Evolutionary conservation across 768 basidiomycete genomes (phyloP), one percentile per base, ranked within the genome.

Genomic region (Hygrophorus pudorinus): DNA sequence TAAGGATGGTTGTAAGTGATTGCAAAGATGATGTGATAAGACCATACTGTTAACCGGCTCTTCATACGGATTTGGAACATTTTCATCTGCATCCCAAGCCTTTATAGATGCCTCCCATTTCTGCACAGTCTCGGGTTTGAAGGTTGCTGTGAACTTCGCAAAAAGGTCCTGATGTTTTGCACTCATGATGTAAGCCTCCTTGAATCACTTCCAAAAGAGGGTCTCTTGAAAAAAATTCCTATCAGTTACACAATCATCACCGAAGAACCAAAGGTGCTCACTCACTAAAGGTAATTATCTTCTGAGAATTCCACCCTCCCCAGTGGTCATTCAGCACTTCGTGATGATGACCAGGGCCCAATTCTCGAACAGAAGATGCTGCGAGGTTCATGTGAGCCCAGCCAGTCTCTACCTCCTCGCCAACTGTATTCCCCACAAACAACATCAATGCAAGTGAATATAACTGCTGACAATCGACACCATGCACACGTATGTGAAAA

Each of bases 291-390:
- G 38, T 41, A 3, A 51, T 28, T 0, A 56, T 27, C 24, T 70
- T 70, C 2, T 33, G 29, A 41, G 56, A 61, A 18, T 63, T 63
- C 64, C 63, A 68, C 18, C 63, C 61, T 35, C 49, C 51, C 50
- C 60, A 65, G 2, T 64, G 59, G 13, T 70, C 63, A 41, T 72
- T 62, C 6, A 72, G 34, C 0, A 61, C 58, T 10, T 68, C 65
- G 6, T 54, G 49, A 0, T 60, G 49, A 1, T 56, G 49, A 0
- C 61, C 65, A 0, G 62, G 59, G 0, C 58, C 64, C 65, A 68
- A 70, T 34, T 67, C 65, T 2, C 55, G 48, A 1, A 60, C 62
- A 48, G 63, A 65, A 0, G 55, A 44, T 0, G 59, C 61, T 0
- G 57, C 49, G 0, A 54, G 46, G 45, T 69, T 68, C 7, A 59